A percentile compares a stretch with the other conserved stretches of the same genome.
These are phyloP conservation scores for Candida sphagnicola DNA, from an alignment of 805 yeast species.

Conservation along the genomic window DNA sequence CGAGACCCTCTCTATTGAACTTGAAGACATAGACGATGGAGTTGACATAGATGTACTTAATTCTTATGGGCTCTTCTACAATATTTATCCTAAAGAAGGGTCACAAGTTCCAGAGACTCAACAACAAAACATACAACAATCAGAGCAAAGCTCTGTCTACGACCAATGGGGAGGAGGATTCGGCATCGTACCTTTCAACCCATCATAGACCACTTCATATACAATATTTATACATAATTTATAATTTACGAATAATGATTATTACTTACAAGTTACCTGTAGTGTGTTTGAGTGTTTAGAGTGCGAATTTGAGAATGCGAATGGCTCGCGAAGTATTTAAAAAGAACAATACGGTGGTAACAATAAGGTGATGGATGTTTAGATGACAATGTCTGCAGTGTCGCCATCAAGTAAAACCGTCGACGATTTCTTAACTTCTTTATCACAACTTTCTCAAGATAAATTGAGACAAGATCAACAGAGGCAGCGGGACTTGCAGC, in stretches of 20 bases:
- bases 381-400: constrained; percentile 9
- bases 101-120: constrained; percentile 18
- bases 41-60: constrained; percentile 32
- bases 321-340: no score
- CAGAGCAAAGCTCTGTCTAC: constrained; percentile 14
- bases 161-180: constrained; percentile 31
- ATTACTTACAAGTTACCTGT: no score
- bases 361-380: not conserved
- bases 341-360: no score
- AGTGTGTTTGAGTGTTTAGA: no score
- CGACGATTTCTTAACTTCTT: constrained; percentile 32
- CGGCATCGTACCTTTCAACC: constrained; percentile 42
- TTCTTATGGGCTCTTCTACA: constrained; percentile 36
- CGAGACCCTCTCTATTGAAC: constrained; percentile 4
- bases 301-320: no score
- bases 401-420: constrained; percentile 32
- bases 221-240: not conserved
- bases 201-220: constrained; percentile 18
- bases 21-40: constrained; percentile 20
- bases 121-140: constrained; percentile 6
- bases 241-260: constrained; percentile 2
- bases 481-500: constrained; percentile 28
- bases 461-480: constrained; percentile 30
- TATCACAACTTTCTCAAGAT: constrained; percentile 35
- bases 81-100: constrained; percentile 31